Conservation (phyloP, 352 stramenopile genomes). For the Pythium biforme region DNA sequence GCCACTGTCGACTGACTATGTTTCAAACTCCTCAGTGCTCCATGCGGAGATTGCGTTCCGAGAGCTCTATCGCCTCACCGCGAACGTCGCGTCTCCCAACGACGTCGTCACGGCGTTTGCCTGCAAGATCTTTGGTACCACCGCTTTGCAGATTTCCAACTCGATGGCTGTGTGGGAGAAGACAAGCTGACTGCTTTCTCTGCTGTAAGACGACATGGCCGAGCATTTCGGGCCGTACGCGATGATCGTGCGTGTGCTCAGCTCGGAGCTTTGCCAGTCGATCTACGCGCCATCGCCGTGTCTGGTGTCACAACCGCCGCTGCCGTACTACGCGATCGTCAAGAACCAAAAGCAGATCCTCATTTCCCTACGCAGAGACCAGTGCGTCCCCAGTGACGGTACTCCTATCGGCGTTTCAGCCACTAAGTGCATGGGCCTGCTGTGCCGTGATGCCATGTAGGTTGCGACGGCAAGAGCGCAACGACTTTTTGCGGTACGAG, state of each 20-base stretch:
- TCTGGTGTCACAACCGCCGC: background rate
- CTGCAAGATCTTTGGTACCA: slow-evolving; percentile 49
- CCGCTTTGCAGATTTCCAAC: too few species aligned
- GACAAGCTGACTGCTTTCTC: too few species aligned
- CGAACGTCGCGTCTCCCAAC: slow-evolving; percentile 53
- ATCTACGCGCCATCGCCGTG: slow-evolving; percentile 40
- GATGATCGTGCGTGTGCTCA: slow-evolving; percentile 40
- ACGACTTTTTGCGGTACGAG: slow-evolving; percentile 53
- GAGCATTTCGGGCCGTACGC: slow-evolving; percentile 58
- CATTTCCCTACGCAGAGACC: slow-evolving; percentile 44
- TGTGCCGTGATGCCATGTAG: too few species aligned
- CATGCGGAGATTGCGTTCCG: slow-evolving; percentile 65
- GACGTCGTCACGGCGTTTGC: slow-evolving; percentile 61
- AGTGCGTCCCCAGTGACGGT: slow-evolving; percentile 28
- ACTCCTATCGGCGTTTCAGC: too few species aligned
- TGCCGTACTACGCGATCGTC: slow-evolving; percentile 66
- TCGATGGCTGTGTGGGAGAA: too few species aligned
- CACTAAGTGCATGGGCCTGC: too few species aligned
- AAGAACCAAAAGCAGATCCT: slow-evolving; percentile 63
- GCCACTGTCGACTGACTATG: background rate
- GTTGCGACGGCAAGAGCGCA: slow-evolving; percentile 44
- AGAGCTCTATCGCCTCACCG: slow-evolving; percentile 57
- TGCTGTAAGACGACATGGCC: slow-evolving; percentile 44
- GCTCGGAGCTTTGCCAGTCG: slow-evolving; percentile 39
- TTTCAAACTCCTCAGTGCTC: slow-evolving; percentile 31